phyloP scores from a whole-genome alignment of 352 stramenopile species.

The Phytopythium boreale region DNA sequence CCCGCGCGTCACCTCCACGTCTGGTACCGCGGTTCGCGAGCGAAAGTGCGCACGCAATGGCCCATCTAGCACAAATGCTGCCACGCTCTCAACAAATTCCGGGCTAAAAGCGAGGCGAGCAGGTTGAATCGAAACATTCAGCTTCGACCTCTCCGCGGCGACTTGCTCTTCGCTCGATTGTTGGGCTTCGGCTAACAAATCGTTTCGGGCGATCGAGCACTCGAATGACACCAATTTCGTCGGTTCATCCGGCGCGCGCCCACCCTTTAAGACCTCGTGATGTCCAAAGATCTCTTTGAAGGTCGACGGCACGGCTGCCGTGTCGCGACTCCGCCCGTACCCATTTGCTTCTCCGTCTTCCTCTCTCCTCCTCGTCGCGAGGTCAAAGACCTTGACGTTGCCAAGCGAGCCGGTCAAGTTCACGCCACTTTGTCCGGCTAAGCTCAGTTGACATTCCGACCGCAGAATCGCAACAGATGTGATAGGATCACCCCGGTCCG shows the following conservation, averaged over 20 bases:
- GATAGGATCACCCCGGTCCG: conserved; percentile 62
- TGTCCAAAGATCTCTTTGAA: conserved; percentile 8
- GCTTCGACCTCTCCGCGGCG: conserved; percentile 21
- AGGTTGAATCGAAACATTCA: conserved; percentile 46
- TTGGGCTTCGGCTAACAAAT: not conserved
- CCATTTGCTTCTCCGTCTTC: conserved; percentile 20
- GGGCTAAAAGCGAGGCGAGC: conserved; percentile 52
- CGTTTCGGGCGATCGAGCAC: conserved; percentile 29
- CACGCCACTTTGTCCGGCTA: conserved; percentile 21
- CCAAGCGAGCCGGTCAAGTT: conserved; percentile 46
- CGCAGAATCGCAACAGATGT: conserved; percentile 66
- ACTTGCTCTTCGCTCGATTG: conserved; percentile 1
- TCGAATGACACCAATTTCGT: conserved; percentile 42
- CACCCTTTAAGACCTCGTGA: not conserved
- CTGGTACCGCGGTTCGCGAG: conserved; percentile 12
- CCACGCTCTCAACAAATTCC: conserved; percentile 57
- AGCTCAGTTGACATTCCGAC: conserved; percentile 35
- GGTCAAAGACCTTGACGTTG: conserved; percentile 72
- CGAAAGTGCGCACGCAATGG: conserved; percentile 41
- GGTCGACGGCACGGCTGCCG: not conserved
- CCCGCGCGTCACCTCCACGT: conserved; percentile 5
- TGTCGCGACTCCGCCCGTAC: conserved; percentile 1
- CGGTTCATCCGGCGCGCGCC: not conserved
- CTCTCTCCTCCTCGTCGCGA: conserved; percentile 36
- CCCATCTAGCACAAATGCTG: conserved; percentile 57